Conservation (phyloP, 768 basidiomycete genomes). For the Tubosaeta sp. region DNA sequence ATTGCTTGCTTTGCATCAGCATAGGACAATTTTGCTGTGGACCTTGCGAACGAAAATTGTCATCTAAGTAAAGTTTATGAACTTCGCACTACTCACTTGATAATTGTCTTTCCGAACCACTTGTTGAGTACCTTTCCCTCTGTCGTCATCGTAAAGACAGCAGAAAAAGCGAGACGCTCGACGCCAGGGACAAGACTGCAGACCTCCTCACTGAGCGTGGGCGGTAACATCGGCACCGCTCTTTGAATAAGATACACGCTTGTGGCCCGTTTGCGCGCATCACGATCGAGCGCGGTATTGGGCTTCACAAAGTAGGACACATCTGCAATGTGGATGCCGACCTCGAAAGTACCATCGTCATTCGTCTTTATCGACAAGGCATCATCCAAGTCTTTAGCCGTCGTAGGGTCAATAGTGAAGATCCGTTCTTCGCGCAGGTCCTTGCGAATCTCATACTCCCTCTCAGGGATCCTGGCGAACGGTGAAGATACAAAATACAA, state of each 20-base stretch:
- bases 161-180: constrained; percentile 89
- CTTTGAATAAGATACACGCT: constrained; percentile 97
- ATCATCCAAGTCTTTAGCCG: constrained; percentile 92
- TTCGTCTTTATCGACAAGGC: constrained; percentile 86
- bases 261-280: constrained; percentile 95
- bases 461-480: constrained; percentile 69
- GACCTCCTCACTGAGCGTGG: constrained; percentile 84
- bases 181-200: constrained; percentile 87
- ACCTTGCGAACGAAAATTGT: constrained; percentile 43
- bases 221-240: constrained; percentile 95
- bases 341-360: constrained; percentile 88
- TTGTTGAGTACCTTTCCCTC: constrained; percentile 82
- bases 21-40: constrained; percentile 84
- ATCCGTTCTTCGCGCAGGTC: constrained; percentile 82
- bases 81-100: constrained; percentile 55
- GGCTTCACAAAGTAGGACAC: constrained; percentile 94
- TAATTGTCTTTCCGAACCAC: constrained; percentile 91
- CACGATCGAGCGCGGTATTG: constrained; percentile 95
- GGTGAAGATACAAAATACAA: constrained; percentile 9
- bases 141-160: constrained; percentile 77
- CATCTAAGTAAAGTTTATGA: background rate
- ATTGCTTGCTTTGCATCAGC: constrained; percentile 77
- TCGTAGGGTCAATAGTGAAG: constrained; percentile 90
- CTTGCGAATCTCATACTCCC: constrained; percentile 81
- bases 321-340: constrained; percentile 95